Conservation (phyloP, 495 filamentous ascomycete genomes). For the Sabuloglossum arenarium region DNA sequence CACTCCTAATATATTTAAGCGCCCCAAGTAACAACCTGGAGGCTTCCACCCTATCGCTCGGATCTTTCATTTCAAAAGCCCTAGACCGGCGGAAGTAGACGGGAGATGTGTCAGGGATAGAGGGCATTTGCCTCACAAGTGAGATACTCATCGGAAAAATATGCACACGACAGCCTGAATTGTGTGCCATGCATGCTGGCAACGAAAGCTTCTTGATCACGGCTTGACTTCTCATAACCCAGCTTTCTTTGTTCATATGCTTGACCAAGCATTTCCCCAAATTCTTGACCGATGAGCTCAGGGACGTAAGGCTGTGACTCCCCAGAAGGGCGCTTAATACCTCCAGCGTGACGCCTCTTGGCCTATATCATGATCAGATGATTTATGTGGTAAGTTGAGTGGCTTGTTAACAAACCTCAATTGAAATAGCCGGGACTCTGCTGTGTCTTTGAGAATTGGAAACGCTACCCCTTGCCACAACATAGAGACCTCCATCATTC, state of each 20-base stretch:
- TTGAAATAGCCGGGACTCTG: background rate
- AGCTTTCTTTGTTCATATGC: background rate
- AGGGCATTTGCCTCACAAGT: background rate
- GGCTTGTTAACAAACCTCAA: background rate
- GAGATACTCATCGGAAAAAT: background rate
- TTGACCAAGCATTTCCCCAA: background rate
- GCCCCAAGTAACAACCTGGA: background rate
- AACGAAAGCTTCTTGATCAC: background rate
- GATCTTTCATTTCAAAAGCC: background rate
- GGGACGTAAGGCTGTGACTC: background rate
- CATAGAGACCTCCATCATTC: background rate
- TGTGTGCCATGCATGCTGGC: background rate
- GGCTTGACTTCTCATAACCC: background rate
- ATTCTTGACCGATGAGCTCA: background rate
- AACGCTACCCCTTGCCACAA: background rate
- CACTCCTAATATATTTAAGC: too few relatives aligned
- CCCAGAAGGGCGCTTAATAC: background rate
- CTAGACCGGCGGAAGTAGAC: background rate
- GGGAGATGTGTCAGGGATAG: background rate
- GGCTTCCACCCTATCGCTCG: background rate
- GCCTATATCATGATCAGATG: background rate
- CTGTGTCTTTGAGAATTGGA: background rate
- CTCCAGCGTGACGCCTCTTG: background rate
- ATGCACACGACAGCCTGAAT: background rate
- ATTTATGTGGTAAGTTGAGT: background rate